These are phyloP conservation scores for Mycogone perniciosa DNA, from an alignment of 2,329 filamentous ascomycete species.

Conservation along the genomic window DNA sequence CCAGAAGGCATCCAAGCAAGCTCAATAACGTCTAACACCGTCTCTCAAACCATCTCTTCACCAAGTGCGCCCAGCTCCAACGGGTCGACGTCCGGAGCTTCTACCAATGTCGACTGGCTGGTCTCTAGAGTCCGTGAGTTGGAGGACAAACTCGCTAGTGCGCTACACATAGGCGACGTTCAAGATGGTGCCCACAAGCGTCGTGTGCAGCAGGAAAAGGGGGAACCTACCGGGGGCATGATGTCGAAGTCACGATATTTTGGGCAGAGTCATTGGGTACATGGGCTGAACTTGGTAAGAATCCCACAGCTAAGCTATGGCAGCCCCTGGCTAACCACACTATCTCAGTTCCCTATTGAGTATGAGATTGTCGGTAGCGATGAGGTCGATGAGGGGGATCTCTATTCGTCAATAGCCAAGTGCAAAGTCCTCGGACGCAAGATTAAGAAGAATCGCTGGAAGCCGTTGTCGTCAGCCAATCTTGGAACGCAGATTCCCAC, in stretches of 20 bases:
- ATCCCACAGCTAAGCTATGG: neutral
- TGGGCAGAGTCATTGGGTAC: conserved; percentile 47
- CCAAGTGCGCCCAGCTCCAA: conserved; percentile 23
- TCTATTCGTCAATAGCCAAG: conserved; percentile 27
- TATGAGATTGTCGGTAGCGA: conserved; percentile 21
- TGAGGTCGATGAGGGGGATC: conserved; percentile 23
- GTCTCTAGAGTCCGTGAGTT: conserved; percentile 36
- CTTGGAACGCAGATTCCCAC: conserved; percentile 35
- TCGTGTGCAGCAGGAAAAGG: conserved; percentile 6
- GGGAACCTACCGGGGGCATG: conserved; percentile 24
- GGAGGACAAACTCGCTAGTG: conserved; percentile 35
- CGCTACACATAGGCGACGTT: conserved; percentile 19
- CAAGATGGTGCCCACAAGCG: conserved; percentile 10
- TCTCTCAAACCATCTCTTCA: conserved; percentile 8
- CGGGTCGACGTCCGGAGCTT: conserved; percentile 19
- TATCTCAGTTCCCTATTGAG: conserved; percentile 24
- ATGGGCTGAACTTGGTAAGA: conserved; percentile 36
- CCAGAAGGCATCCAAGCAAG: neutral
- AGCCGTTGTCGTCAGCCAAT: conserved; percentile 29
- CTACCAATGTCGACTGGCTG: conserved; percentile 27
- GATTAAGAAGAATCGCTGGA: conserved; percentile 36
- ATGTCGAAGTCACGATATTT: conserved; percentile 41
- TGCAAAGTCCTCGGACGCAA: conserved; percentile 36
- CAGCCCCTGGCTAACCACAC: neutral
- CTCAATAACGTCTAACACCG: neutral